Evolutionary conservation across 345 rosid genomes (phyloP).

Genomic region (Linum tenue): DNA sequence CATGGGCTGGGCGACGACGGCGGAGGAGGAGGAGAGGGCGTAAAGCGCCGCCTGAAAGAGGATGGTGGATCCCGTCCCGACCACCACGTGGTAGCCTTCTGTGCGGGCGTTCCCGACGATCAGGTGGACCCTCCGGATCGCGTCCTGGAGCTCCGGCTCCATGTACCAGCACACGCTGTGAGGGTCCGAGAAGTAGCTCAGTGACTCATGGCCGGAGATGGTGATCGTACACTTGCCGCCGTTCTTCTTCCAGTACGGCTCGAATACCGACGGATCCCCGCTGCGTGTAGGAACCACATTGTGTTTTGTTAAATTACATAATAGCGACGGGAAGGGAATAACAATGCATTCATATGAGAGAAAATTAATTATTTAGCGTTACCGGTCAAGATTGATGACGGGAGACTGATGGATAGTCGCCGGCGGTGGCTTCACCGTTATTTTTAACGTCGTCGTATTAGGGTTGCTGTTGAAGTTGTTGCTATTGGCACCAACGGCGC

Average conservation of each 20-base stretch:
- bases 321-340: too few relatives aligned
- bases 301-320: background rate
- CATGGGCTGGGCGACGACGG: conserved; percentile 34
- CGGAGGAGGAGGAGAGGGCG: conserved; percentile 45
- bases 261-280: conserved; percentile 79
- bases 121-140: conserved; percentile 54
- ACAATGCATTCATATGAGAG: background rate
- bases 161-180: conserved; percentile 65
- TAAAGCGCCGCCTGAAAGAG: conserved; percentile 61
- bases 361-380: background rate
- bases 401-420: background rate
- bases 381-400: conserved; percentile 38
- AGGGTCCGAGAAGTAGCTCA: conserved; percentile 75
- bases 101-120: conserved; percentile 53
- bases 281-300: conserved; percentile 21
- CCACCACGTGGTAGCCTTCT: conserved; percentile 45
- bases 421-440: too few relatives aligned
- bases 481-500: too few relatives aligned
- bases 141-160: conserved; percentile 45
- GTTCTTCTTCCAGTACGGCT: conserved; percentile 52
- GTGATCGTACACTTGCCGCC: conserved; percentile 56
- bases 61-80: conserved; percentile 86
- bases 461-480: too few relatives aligned
- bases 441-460: too few relatives aligned
- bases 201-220: conserved; percentile 50